Evolutionary conservation across 192 early-diverging fungal species (phyloP).

Genomic region (Backusella tarrabulga): DNA sequence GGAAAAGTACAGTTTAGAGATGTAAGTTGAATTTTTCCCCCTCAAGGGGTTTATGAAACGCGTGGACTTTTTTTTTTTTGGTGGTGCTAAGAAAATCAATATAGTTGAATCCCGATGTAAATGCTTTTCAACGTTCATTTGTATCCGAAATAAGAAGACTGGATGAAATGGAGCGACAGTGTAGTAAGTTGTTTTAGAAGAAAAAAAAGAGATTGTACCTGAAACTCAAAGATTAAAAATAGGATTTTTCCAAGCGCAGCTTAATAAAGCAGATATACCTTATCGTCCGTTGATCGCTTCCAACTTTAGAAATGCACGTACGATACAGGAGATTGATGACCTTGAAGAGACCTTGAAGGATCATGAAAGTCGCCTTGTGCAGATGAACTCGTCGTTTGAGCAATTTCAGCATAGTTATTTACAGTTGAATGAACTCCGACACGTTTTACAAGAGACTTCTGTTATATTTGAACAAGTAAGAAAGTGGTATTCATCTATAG

Average conservation of each 20-base stretch:
- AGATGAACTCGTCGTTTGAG: conserved; percentile 88
- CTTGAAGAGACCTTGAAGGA: conserved; percentile 77
- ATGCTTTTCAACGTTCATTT: conserved; percentile 95
- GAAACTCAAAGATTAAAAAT: background rate
- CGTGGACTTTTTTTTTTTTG: background rate
- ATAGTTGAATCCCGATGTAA: conserved; percentile 89
- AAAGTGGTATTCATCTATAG: background rate
- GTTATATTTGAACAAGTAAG: conserved; percentile 78
- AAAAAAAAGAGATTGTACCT: background rate
- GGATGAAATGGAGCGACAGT: conserved; percentile 95
- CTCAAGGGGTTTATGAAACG: background rate
- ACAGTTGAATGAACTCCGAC: conserved; percentile 85
- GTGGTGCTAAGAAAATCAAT: background rate
- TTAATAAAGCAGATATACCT: conserved; percentile 74
- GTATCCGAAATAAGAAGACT: conserved; percentile 92
- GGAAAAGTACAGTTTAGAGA: conserved; percentile 95
- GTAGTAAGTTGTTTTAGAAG: conserved; percentile 60
- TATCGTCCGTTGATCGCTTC: conserved; percentile 45
- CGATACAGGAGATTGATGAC: conserved; percentile 91
- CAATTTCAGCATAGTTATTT: conserved; percentile 83
- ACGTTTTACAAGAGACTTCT: conserved; percentile 83
- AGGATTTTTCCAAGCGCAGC: conserved; percentile 83
- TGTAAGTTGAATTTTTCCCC: conserved; percentile 45
- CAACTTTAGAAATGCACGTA: conserved; percentile 59
- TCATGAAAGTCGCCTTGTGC: conserved; percentile 77